phyloP scores from a whole-genome alignment of 2,329 filamentous ascomycete species.

The Ascochyta lentis region DNA sequence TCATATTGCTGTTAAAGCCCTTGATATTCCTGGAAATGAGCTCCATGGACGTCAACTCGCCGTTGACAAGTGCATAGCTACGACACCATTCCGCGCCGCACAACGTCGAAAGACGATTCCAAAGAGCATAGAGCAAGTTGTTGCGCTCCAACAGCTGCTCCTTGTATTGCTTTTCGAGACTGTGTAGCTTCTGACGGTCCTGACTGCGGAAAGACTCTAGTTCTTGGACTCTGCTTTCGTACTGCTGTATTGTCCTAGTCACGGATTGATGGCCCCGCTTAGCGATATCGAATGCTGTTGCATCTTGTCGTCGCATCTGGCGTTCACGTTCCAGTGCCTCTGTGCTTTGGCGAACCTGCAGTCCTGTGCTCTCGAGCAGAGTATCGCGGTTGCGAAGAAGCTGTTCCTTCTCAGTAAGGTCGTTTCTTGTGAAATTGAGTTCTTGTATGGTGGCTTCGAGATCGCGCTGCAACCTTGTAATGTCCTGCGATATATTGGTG shows the following conservation, averaged over 20 bases:
- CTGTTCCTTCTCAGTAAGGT: constrained; percentile 87
- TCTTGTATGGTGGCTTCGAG: constrained; percentile 84
- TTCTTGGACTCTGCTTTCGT: constrained; percentile 83
- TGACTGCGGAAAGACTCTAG: constrained; percentile 80
- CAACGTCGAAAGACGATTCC: constrained; percentile 84
- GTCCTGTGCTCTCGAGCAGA: constrained; percentile 83
- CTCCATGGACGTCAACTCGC: constrained; percentile 83
- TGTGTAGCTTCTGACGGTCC: constrained; percentile 77
- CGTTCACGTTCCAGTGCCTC: constrained; percentile 93
- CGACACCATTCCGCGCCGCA: constrained; percentile 94
- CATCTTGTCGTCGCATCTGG: constrained; percentile 81
- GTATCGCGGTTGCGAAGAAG: constrained; percentile 88
- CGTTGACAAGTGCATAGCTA: constrained; percentile 86
- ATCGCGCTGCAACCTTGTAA: constrained; percentile 86
- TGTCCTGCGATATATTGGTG: constrained; percentile 62
- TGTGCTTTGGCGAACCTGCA: constrained; percentile 83
- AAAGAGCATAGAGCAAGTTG: constrained; percentile 83
- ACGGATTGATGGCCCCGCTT: constrained; percentile 88
- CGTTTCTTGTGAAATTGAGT: constrained; percentile 77
- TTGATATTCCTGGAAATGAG: constrained; percentile 84
- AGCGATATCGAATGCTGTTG: constrained; percentile 84
- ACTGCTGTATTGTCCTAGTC: constrained; percentile 81
- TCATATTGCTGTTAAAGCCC: constrained; percentile 87
- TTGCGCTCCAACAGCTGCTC: constrained; percentile 92
- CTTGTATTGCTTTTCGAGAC: constrained; percentile 79